Base-by-base conservation (phyloP, 805 yeast genomes). In the Teunomyces barrocoloradensis region DNA sequence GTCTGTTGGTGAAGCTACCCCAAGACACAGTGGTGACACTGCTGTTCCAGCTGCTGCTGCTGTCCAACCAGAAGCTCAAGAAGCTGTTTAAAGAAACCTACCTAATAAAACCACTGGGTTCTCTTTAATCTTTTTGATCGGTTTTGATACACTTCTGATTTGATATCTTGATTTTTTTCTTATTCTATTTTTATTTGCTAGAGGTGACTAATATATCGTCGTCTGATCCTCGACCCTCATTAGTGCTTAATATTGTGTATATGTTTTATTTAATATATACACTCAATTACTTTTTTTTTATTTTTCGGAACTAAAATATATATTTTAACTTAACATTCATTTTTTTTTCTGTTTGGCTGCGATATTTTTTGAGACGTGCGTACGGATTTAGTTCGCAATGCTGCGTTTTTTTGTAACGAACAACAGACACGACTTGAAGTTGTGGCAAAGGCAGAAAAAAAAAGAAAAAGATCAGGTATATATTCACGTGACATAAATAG, bases 1-100 rank as follows among this genome's bases (percentile, higher is more conserved):
- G 57, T 33, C 49, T 6, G 53, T 58, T 37, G 54, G 54, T 17
- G 58, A 54, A 36, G 13, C 25, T 23, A 58, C 71, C 25, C 72
- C 76, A 51, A 70, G 78, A 68, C 69, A 65, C 49, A 67, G 74
- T 48, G 77, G 77, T 50, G 78, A 73, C 51, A 73, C 78, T 50
- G 71, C 69, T 25, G 69, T 67, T 59, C 64, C 66, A 0, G 50
- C 47, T 18, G 52, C 35, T 20, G 11, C 29, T 12, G 29, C 17
- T 37, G 29, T 32, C 46, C 51, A 39, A 27, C 46, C 33, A 33
- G 34, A 20, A 20, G 25, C 29, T 35, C 38, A 30, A 29, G 38
- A 29, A 32, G 37, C 20, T 12, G 43, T 28, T 40, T 40, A 25
- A 42, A 3, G 27, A n/a, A n/a, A 18, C 25, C 40, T 18, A 36